Evolutionary conservation across 2,329 filamentous ascomycete species (phyloP), one percentile per base, ranked within the genome.

Genomic region (Alternaria consortialis): DNA sequence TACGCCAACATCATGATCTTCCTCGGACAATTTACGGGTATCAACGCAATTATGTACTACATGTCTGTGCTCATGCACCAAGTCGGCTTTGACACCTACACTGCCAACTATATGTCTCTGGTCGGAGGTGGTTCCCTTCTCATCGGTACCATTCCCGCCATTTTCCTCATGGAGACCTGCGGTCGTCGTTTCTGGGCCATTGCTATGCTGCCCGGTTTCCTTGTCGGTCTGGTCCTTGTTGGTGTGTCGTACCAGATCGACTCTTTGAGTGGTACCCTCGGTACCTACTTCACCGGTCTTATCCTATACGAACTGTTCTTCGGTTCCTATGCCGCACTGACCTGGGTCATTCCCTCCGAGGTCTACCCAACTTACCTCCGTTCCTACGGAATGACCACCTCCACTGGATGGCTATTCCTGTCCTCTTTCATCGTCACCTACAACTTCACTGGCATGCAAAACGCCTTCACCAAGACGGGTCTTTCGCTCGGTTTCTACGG

Each of bases 101-200:
- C 88, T 51, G 79, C 87, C 15, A 90, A 88, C 60, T 92, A 91
- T 82, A 92, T 92, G 90, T 91, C 89, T 4, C 62, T 72, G 6
- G 89, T 92, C 13, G 90, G 90, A 3, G 89, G 90, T 27, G 89
- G 88, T 4, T 80, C 89, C 0, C 83, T 92, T 0, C 83, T 92
- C 0, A 68, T 92, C 15, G 89, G 89, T 23, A 89, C 88, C 0
- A 88, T 91, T 34, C 89, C 89, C 0, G 89, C 88, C 0, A 87
- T 90, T 56, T 84, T 91, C 73, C 86, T 86, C 64, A 92, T 92
- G 90, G 90, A 92, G 71, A 85, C 83, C 3, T 91, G 88, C 50
- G 90, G 90, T 12, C 87, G 90, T 23, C 87, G 90, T 4, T 91
- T 91, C 84, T 92, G 90, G 90, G 90, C 89, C 32, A 90, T 88